These are phyloP conservation scores for Aegilops bicornis DNA, from an alignment of 176 grass and related monocot genomes.

Conservation along the genomic window DNA sequence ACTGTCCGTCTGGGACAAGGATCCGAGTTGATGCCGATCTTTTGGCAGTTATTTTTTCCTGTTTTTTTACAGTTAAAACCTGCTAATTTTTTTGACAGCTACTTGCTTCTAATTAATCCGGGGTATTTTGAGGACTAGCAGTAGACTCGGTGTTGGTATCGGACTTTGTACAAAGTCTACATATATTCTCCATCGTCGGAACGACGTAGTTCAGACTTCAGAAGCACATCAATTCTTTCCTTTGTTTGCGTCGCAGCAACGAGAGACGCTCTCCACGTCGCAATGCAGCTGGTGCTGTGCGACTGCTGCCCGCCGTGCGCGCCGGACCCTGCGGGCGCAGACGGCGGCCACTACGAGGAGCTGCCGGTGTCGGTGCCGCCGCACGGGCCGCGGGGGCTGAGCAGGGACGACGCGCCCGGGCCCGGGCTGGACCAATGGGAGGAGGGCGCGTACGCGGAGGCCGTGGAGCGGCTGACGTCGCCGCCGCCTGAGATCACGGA, in stretches of 20 bases:
- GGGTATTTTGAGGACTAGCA: not conserved
- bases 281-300: not conserved
- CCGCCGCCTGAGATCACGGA: not conserved
- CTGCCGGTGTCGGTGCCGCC: constrained; percentile 29
- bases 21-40: too few relatives aligned
- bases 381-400: not conserved
- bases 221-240: not conserved
- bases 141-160: not conserved
- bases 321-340: not conserved
- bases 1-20: too few relatives aligned
- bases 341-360: constrained; percentile 1
- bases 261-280: not conserved
- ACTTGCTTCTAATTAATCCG: not conserved
- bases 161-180: not conserved
- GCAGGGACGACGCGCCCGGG: not conserved
- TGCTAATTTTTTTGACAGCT: not conserved
- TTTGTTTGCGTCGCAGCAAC: not conserved
- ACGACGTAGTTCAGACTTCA: too few relatives aligned
- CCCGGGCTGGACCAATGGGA: not conserved
- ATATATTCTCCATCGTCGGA: not conserved
- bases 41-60: not conserved
- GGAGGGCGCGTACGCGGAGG: not conserved
- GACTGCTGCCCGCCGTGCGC: not conserved
- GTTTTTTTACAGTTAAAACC: not conserved
- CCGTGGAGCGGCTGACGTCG: not conserved